Evolutionary conservation across 108 stramenopile genomes (phyloP).

Genomic region (Cyclotella kingstonii): DNA sequence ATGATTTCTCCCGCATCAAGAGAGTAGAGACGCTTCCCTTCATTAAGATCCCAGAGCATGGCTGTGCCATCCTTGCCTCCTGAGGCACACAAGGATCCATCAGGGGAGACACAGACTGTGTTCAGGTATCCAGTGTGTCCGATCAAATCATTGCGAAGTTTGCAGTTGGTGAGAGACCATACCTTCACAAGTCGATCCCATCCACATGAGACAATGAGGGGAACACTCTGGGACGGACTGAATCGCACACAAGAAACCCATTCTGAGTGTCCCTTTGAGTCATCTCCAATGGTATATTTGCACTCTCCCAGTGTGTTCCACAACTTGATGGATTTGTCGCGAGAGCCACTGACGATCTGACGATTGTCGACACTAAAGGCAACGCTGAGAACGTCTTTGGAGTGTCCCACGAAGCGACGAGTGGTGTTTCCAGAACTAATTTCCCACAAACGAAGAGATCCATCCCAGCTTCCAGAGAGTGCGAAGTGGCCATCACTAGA

Average conservation of each 20-base stretch:
- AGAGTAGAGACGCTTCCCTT: conserved; percentile 98
- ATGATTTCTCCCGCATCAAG: conserved; percentile 99
- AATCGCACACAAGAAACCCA: conserved; percentile 99
- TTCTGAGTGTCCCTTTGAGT: conserved; percentile 96
- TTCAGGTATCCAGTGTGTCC: conserved; percentile 99
- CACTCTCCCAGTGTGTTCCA: conserved; percentile 99
- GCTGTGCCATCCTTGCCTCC: conserved; percentile 99
- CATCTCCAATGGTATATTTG: conserved; percentile 89
- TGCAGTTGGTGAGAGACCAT: conserved; percentile 98
- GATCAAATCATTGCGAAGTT: conserved; percentile 96
- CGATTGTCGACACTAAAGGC: conserved; percentile 99
- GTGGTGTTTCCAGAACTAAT: conserved; percentile 96
- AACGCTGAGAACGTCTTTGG: conserved; percentile 98
- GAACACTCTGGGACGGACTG: conserved; percentile 91
- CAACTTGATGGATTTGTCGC: conserved; percentile 98
- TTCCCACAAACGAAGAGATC: conserved; percentile 98
- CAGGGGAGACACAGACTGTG: conserved; percentile 99
- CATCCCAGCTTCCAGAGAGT: conserved; percentile 97
- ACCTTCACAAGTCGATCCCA: conserved; percentile 99
- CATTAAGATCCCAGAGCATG: conserved; percentile 99
- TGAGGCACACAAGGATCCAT: conserved; percentile 98
- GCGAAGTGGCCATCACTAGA: conserved; percentile 96
- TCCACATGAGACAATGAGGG: conserved; percentile 97
- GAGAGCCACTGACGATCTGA: conserved; percentile 97
- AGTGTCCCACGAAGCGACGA: conserved; percentile 97